Conservation (phyloP, 164 flowering plant species). For the Chimonanthus salicifolius region DNA sequence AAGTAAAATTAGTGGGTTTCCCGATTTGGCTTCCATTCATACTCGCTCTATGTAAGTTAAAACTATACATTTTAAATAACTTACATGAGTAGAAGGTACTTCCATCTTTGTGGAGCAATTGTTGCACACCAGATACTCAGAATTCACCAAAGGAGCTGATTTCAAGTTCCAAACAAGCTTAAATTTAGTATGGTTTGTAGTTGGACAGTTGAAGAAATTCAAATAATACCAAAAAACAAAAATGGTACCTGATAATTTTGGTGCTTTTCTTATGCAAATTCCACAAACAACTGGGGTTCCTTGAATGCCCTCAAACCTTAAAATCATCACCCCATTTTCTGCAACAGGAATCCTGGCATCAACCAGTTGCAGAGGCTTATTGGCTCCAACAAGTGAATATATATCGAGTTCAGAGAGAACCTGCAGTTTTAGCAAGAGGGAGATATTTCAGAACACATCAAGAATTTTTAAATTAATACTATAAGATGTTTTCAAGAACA, state of each 20-base stretch:
- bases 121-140: constrained; percentile 40
- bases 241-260: constrained; percentile 37
- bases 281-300: constrained; percentile 77
- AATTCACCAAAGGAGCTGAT: constrained; percentile 9
- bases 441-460: not conserved
- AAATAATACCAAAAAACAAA: not conserved
- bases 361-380: constrained; percentile 68
- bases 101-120: constrained; percentile 56
- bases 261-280: constrained; percentile 57
- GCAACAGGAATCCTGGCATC: constrained; percentile 44
- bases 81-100: constrained; percentile 52
- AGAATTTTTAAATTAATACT: too few species aligned
- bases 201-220: not conserved
- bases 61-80: constrained; percentile 2
- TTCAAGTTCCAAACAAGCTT: not conserved
- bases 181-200: not conserved
- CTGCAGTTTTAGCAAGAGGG: not conserved
- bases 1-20: too few species aligned
- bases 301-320: constrained; percentile 58
- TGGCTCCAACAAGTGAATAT: constrained; percentile 67
- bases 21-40: not conserved
- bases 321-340: constrained; percentile 37
- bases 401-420: constrained; percentile 49
- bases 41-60: not conserved
- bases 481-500: not conserved